Evolutionary conservation across 148 eudicot genomes (phyloP), one percentile per base, ranked within the genome.

Genomic region (Silene uniflora): DNA sequence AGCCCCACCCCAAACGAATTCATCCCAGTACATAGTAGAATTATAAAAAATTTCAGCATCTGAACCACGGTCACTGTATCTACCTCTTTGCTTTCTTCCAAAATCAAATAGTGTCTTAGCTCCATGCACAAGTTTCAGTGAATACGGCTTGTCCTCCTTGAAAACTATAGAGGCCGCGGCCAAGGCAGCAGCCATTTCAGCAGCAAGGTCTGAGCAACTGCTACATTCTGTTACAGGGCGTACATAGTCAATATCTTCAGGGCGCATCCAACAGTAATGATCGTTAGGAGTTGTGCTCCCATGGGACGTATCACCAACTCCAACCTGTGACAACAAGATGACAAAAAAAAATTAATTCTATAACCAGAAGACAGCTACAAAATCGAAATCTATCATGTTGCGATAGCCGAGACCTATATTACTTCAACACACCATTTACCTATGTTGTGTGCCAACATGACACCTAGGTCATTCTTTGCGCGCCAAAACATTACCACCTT

Each of bases 81-180:
- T 85, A 32, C 96, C 98, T 60, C 98, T 87, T 79, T 88, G 89
- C 19, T 69, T 76, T 83, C 93, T 88, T 5, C 93, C 24, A 73
- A 93, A 93, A 74, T 87, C 84, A 68, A 82, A 93, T 19, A 93
- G 88, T 21, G 93, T 85, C 78, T 67, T 81, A 25, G 96, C 98
- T 61, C 96, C 98, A 80, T 88, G 96, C 56, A 93, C 93, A 77
- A 93, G 92, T 84, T 93, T 91, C 83, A 85, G 82, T 52, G 96
- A 93, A 77, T 93, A 93, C 27, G 88, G 89, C 81, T 89, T 93
- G 77, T 91, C 84, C 77, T 93, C 98, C 73, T 91, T 93, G 78
- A 93, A 93, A 60, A 93, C 98, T 44, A 93, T 93, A 24, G 98
- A 93, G 27, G 98, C 96, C 10, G 98, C 73, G 56, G 96, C 98